phyloP scores from a whole-genome alignment of 2,329 filamentous ascomycete species.

The Pleurostoma richardsiae region DNA sequence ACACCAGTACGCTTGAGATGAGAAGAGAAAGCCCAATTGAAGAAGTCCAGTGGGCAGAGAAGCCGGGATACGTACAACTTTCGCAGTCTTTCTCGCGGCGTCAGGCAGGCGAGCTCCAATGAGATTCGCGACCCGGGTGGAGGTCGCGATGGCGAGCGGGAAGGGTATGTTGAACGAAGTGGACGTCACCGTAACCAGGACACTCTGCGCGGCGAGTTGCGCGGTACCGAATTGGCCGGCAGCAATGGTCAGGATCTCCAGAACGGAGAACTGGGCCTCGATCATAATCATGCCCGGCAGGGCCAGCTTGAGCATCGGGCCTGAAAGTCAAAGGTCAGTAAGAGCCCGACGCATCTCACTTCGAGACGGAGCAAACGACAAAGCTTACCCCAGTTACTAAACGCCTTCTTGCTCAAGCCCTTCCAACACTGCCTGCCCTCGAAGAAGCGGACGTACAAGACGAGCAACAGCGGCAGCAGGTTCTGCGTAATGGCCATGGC shows the following conservation, averaged over 20 bases:
- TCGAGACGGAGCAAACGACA: not conserved
- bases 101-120: constrained; percentile 64
- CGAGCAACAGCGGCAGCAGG: constrained; percentile 69
- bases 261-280: constrained; percentile 44
- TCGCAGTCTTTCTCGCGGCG: constrained; percentile 59
- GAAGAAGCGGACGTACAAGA: constrained; percentile 71
- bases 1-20: too few relatives aligned
- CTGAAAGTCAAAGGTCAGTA: constrained; percentile 16
- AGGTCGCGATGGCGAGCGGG: constrained; percentile 64
- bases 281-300: constrained; percentile 70
- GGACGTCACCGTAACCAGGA: constrained; percentile 59
- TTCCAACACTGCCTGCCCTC: constrained; percentile 79
- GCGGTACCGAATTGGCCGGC: constrained; percentile 61
- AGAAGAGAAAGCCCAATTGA: too few relatives aligned
- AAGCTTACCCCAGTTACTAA: constrained; percentile 21
- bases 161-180: constrained; percentile 71
- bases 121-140: constrained; percentile 67
- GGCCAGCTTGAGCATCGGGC: constrained; percentile 68
- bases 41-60: not conserved
- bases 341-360: not conserved
- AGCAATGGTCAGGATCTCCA: constrained; percentile 64
- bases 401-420: constrained; percentile 56
- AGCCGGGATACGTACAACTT: constrained; percentile 36
- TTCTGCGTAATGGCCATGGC: constrained; percentile 76
- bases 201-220: constrained; percentile 64